Percentiles rank a stretch among this genome's conserved stretches.
These are phyloP conservation scores for Leucosporidium scottii DNA, from an alignment of 768 basidiomycete genomes.

Conservation along the genomic window DNA sequence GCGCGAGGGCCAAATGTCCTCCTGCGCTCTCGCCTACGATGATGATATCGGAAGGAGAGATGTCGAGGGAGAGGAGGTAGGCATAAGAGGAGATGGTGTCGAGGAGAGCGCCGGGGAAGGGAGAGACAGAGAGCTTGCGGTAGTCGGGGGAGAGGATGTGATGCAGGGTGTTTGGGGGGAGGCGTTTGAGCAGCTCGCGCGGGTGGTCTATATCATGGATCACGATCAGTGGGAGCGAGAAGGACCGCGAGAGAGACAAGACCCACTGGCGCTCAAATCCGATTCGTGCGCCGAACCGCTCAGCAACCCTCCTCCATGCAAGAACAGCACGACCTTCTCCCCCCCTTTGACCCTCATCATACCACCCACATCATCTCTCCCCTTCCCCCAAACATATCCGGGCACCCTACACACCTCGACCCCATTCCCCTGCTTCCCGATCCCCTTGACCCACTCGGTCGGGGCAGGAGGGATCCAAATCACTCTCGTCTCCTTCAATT, in stretches of 20 bases:
- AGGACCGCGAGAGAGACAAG: not conserved
- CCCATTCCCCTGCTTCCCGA: not conserved
- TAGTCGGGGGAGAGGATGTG: not conserved
- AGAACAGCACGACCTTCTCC: not conserved
- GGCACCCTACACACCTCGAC: not conserved
- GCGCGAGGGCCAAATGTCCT: not conserved
- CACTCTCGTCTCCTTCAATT: not conserved
- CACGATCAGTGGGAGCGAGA: too few relatives aligned
- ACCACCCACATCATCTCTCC: not conserved
- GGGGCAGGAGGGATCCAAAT: not conserved
- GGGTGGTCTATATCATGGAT: not conserved
- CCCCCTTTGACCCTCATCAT: not conserved
- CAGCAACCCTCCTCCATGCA: not conserved
- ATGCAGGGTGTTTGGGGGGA: not conserved
- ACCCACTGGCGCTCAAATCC: not conserved
- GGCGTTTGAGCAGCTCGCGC: not conserved
- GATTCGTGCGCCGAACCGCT: not conserved
- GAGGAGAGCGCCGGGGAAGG: slow-evolving; percentile 1
- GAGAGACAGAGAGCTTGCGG: not conserved
- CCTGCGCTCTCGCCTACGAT: not conserved
- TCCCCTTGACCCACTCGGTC: not conserved
- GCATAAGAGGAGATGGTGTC: not conserved
- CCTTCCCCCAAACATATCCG: not conserved
- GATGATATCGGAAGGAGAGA: not conserved
- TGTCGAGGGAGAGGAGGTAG: not conserved